Evolutionary conservation across 2,329 filamentous ascomycete species (phyloP), one percentile per base, ranked within the genome.

Genomic region (Dactylellina parvicollis): DNA sequence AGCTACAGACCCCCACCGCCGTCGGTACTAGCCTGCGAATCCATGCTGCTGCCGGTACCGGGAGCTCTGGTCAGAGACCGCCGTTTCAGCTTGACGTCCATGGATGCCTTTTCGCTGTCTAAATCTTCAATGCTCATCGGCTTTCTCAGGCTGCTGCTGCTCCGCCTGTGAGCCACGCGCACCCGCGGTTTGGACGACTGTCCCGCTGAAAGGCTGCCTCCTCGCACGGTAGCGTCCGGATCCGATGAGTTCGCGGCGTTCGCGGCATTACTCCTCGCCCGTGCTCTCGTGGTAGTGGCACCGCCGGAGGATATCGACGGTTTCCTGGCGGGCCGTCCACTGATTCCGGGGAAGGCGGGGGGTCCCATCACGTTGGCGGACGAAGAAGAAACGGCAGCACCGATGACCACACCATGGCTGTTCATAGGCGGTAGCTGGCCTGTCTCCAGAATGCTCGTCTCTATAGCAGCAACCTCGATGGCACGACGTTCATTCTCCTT

Each of bases 401-500:
- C 70, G 4, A 67, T 38, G 18, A 74, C 54, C 1, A 74, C 61
- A 14, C 70, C 70, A 18, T 66, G 60, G 24, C 34, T 56, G 26
- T 66, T 74, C 70, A 74, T 74, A 0, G 70, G 70, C 12, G 70
- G 70, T n/a, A 74, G 47, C 14, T 67, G 30, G 2, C 70, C 70
- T 2, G 70, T 74, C 50, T 74, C 70, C 3, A 52, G 24, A 9
- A 74, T 34, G 44, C 61, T 67, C 8, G 70, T 74, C 36, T 62
- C 49, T 28, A 74, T 74, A 10, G 70, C 70, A 3, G 66, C 36
- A 10, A 74, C 70, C 24, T 74, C 70, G 1, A 66, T 22, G 1
- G 89, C 86, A 10, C 95, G 88, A 1, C 94, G 89, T 80, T 96
- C 92, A 79, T 99, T 99, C 80, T 99, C 95, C 74, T 89, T 89